Evolutionary conservation across 768 basidiomycete species (phyloP), one percentile per base, ranked within the genome.

Genomic region (Pleurotus platypus): DNA sequence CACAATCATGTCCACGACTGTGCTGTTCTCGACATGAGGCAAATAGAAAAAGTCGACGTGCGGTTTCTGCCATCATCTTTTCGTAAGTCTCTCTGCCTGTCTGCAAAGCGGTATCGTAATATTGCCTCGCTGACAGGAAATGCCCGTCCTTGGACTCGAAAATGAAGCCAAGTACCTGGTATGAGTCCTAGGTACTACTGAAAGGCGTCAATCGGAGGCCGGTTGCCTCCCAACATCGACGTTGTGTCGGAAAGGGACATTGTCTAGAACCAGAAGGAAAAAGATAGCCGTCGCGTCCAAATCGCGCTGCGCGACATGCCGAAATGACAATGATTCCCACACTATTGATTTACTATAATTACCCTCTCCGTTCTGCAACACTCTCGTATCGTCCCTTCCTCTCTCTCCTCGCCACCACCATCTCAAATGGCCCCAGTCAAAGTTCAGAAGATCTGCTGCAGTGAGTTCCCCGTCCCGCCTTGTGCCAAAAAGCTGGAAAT

Each of bases 361-460:
- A 54, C 39, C 24, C 37, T 22, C 38, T 30, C 20, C 38, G 15
- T 26, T 18, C 35, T 16, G 12, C 39, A 39, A 8, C n/a, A n/a
- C 49, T 30, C n/a, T 18, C 50, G 20, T 39, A 11, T 27, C 42
- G 43, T 18, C 9, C 58, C 37, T 45, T 16, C 7, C 45, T 24
- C 27, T 35, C 54, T 43, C 43, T 26, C 53, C 56, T 30, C 66
- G 42, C 46, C 51, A 57, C 47, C 20, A 46, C 62, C 61, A 63
- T 54, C 58, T 56, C 20, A 48, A 12, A 45, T 61, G 58, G 58
- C 62, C 53, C 61, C 64, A 22, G 30, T 60, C 30, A 71, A 74
- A 56, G 83, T 89, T 61, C 77, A 77, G 48, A 88, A 84, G 68
- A 85, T 89, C 63, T 89, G 87, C 71, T 89, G 87, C 76, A 87